These are phyloP conservation scores for Botrytis galanthina DNA, from an alignment of 2,329 filamentous ascomycete genomes.

Conservation along the genomic window DNA sequence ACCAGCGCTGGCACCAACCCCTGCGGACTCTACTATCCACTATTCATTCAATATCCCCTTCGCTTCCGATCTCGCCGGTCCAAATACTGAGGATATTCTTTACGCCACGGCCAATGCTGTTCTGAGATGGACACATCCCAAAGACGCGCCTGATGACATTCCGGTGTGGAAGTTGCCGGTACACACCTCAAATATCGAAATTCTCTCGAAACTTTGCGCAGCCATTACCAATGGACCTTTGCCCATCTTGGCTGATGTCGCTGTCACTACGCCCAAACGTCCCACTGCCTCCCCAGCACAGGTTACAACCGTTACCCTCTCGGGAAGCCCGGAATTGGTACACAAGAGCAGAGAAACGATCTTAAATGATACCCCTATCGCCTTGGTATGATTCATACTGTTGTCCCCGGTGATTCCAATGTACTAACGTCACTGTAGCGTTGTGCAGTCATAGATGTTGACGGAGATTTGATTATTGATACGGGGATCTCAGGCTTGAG, in stretches of 20 bases:
- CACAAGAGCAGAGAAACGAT: constrained; percentile 88
- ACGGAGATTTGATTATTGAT: constrained; percentile 86
- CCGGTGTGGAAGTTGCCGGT: constrained; percentile 89
- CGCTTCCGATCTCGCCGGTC: constrained; percentile 85
- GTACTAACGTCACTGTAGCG: constrained; percentile 56
- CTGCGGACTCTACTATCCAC: constrained; percentile 76
- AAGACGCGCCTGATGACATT: constrained; percentile 78
- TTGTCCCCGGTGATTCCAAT: background rate
- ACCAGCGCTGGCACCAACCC: constrained; percentile 64
- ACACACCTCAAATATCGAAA: constrained; percentile 81
- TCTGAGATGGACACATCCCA: constrained; percentile 89
- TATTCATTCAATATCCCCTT: constrained; percentile 98
- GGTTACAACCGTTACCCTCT: constrained; percentile 87
- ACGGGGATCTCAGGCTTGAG: constrained; percentile 63
- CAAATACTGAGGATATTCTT: constrained; percentile 90
- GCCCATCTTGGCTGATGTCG: constrained; percentile 79
- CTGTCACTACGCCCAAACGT: constrained; percentile 75
- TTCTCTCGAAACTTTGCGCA: constrained; percentile 74
- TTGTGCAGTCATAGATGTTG: constrained; percentile 89
- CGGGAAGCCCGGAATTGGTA: constrained; percentile 81
- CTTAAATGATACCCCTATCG: constrained; percentile 86
- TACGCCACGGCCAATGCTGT: constrained; percentile 87
- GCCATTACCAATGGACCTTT: constrained; percentile 71
- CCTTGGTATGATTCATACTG: constrained; percentile 64
- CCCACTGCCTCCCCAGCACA: constrained; percentile 51